These are phyloP conservation scores for Balansia obtecta DNA, from an alignment of 2,329 filamentous ascomycete genomes.

Conservation along the genomic window DNA sequence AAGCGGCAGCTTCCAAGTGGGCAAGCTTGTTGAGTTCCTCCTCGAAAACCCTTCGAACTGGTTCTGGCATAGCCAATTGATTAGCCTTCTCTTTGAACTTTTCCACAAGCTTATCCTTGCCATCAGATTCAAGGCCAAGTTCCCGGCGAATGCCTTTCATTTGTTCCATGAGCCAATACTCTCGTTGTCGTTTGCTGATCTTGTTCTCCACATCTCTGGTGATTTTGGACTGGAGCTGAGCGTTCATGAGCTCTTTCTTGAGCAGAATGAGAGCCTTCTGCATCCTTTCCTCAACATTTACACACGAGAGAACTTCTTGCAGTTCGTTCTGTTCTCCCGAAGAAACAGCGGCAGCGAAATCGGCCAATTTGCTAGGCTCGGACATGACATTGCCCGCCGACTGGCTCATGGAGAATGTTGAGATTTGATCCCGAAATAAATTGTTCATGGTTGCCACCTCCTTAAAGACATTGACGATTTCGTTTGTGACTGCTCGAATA, in stretches of 20 bases:
- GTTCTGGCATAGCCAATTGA: conserved; percentile 93
- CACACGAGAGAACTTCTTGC: conserved; percentile 77
- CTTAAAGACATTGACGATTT: conserved; percentile 98
- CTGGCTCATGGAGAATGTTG: conserved; percentile 91
- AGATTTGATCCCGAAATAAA: conserved; percentile 93
- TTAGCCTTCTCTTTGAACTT: conserved; percentile 92
- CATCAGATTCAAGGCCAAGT: conserved; percentile 91
- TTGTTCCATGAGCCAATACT: conserved; percentile 99
- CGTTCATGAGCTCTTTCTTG: conserved; percentile 98
- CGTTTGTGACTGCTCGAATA: conserved; percentile 84
- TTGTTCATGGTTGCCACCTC: conserved; percentile 90
- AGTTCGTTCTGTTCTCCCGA: conserved; percentile 84
- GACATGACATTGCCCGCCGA: conserved; percentile 90
- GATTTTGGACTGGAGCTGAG: conserved; percentile 92
- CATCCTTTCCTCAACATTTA: conserved; percentile 86
- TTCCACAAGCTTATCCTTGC: conserved; percentile 95
- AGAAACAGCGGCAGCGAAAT: conserved; percentile 95
- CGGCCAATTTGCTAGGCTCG: conserved; percentile 87
- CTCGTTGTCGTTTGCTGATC: conserved; percentile 91
- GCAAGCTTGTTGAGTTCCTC: conserved; percentile 96
- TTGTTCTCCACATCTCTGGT: conserved; percentile 95
- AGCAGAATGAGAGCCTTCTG: conserved; percentile 84
- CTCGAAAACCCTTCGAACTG: conserved; percentile 93
- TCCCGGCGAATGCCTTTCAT: conserved; percentile 98
- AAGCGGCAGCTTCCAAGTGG: conserved; percentile 87